Base-by-base conservation (phyloP, 805 yeast species). In the Candida coleopterorum region DNA sequence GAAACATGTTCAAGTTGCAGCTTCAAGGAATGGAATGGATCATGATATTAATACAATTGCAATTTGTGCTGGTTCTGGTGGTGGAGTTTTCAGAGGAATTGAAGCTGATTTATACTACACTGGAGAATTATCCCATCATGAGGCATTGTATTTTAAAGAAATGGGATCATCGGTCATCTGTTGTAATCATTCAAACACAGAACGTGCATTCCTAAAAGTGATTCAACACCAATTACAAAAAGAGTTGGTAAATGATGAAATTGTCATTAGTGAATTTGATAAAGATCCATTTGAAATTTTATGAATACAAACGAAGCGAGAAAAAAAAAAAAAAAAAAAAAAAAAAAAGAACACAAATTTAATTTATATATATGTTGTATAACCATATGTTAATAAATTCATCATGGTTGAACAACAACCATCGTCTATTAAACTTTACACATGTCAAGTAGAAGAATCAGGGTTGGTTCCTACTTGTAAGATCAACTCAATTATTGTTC, bases 111-210 rank as follows among this genome's bases (percentile, higher is more conserved):
- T 88, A 28, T 83, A 74, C 54, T 75, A 79, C 50, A 89, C 98
- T 0, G 99, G 99, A 2, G 99, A 93, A 55, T 62, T 93, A 46
- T 81, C 95, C 17, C 99, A 93, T 51, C 99, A 93, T 53, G 97
- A 93, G 56, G 82, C 84, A 8, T 69, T 93, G 26, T 74, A 60
- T 39, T 68, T 81, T 45, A 76, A 71, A 33, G 97, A 90, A 48
- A 49, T 64, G 11, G 96, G 95, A 0, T 67, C 77, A 12, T 66
- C 77, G 8, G 86, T 88, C 3, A 68, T 93, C 32, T 75, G 78
- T 3, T 84, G 95, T 49, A 90, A 90, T 50, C 98, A 93, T 52
- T 75, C 95, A 14, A 90, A 90, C 55, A 86, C 96, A 0, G 98
- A 93, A 59, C 69, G 98, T 39, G 95, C 95, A 0, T 93, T 80